Percentiles rank a stretch among this genome's conserved stretches.
phyloP scores from a whole-genome alignment of 345 rosid species.

The Brassica nigra region DNA sequence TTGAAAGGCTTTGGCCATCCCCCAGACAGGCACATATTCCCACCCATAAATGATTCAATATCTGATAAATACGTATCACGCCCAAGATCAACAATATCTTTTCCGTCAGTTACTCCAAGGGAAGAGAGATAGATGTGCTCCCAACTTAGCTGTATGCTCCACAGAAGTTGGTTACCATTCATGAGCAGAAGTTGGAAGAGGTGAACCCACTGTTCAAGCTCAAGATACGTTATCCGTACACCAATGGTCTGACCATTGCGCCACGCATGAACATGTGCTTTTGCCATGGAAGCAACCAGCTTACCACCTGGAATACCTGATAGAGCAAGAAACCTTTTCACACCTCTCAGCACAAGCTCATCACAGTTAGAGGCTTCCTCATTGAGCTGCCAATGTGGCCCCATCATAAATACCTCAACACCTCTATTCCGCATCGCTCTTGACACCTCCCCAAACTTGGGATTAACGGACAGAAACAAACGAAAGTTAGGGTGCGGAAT shows the following conservation, averaged over 20 bases:
- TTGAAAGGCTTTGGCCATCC: slow-evolving; percentile 87
- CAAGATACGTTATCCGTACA: slow-evolving; percentile 71
- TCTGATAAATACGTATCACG: slow-evolving; percentile 51
- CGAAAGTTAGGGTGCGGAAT: slow-evolving; percentile 84
- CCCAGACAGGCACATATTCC: slow-evolving; percentile 62
- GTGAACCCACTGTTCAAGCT: slow-evolving; percentile 85
- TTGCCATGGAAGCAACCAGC: slow-evolving; percentile 79
- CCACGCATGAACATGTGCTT: slow-evolving; percentile 77
- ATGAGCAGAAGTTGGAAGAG: slow-evolving; percentile 75
- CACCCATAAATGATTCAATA: slow-evolving; percentile 37
- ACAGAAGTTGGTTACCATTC: slow-evolving; percentile 66
- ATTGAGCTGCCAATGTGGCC: slow-evolving; percentile 76
- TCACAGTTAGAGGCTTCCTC: slow-evolving; percentile 46
- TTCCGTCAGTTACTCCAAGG: slow-evolving; percentile 69
- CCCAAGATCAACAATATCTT: slow-evolving; percentile 58
- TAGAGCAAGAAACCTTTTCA: slow-evolving; percentile 65
- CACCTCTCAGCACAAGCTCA: slow-evolving; percentile 62
- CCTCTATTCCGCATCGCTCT: slow-evolving; percentile 99
- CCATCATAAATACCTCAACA: slow-evolving; percentile 92
- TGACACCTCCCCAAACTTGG: slow-evolving; percentile 86
- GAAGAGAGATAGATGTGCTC: slow-evolving; percentile 89
- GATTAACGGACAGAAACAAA: slow-evolving; percentile 85
- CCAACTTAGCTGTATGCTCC: slow-evolving; percentile 93
- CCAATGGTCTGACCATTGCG: slow-evolving; percentile 51
- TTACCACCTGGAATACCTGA: slow-evolving; percentile 69